Conservation (phyloP, 257 asterid genomes). For the Solanum appendiculatum region DNA sequence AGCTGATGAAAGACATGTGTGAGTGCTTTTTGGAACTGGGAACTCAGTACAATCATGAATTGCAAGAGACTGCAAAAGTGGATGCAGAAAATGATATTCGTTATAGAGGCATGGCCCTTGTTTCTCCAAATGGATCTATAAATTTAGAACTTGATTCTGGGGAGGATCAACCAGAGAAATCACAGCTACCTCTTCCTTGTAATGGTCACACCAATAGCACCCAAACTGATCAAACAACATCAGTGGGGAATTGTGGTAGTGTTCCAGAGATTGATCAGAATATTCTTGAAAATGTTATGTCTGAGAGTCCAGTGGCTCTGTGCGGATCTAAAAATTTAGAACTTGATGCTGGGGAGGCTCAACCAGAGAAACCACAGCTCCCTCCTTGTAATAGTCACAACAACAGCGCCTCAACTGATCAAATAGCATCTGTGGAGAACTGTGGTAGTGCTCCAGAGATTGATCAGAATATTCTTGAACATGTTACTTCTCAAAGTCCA, state of each 20-base stretch:
- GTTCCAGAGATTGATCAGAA: conserved; percentile 15
- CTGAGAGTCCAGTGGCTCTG: conserved; percentile 20
- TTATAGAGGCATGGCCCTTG: neutral
- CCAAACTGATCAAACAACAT: conserved; percentile 15
- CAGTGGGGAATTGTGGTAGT: conserved; percentile 14
- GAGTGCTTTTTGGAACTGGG: conserved; percentile 36
- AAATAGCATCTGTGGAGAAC: conserved; percentile 17
- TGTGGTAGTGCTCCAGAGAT: conserved; percentile 13
- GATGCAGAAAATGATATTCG: neutral
- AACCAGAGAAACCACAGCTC: conserved; percentile 11
- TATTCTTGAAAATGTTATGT: conserved; percentile 17
- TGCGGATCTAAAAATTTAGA: conserved; percentile 1
- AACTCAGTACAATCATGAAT: conserved; percentile 16
- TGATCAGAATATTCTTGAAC: conserved; percentile 23
- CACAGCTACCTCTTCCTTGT: conserved; percentile 19
- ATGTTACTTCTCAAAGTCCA: conserved; percentile 21
- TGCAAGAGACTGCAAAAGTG: neutral
- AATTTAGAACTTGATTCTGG: conserved; percentile 20
- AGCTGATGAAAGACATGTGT: conserved; percentile 57
- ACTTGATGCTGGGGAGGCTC: conserved; percentile 12
- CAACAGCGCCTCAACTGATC: conserved; percentile 12
- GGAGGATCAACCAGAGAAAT: conserved; percentile 11
- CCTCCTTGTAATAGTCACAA: conserved; percentile 25
- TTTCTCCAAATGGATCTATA: conserved; percentile 11
- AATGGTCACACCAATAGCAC: conserved; percentile 15